Conservation (phyloP, 2,329 filamentous ascomycete genomes). For the Scedosporium aurantiacum region DNA sequence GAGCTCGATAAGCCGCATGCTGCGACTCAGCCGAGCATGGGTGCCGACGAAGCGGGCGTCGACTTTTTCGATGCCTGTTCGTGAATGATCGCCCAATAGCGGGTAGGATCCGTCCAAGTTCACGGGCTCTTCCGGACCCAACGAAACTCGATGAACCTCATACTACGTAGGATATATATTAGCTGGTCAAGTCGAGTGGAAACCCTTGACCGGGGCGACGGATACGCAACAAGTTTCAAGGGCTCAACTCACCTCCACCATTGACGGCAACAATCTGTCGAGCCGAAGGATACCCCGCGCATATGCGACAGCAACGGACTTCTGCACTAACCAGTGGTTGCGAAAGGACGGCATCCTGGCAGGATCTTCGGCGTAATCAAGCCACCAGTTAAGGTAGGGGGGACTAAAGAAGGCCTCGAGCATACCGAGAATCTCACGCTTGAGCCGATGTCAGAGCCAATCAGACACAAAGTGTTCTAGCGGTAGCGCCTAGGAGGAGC, state of each 20-base stretch:
- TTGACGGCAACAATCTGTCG: not conserved
- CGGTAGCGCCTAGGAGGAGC: not conserved
- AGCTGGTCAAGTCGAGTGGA: not conserved
- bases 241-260: not conserved
- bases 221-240: not conserved
- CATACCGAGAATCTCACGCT: not conserved
- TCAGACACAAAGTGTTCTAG: too few relatives aligned
- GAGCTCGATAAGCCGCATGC: slow-evolving; percentile 17
- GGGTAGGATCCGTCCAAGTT: not conserved
- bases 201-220: not conserved
- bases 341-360: not conserved
- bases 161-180: not conserved
- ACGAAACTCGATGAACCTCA: not conserved
- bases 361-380: slow-evolving; percentile 14
- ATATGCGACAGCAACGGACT: not conserved
- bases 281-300: not conserved
- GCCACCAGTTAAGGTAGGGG: slow-evolving; percentile 21
- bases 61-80: slow-evolving; percentile 14
- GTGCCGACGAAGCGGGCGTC: slow-evolving; percentile 19
- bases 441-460: not conserved
- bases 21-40: slow-evolving; percentile 16
- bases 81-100: slow-evolving; percentile 8
- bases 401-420: slow-evolving; percentile 19
- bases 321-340: not conserved
- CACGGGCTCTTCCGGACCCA: not conserved